A percentile compares a stretch with the other conserved stretches of the same genome.
Conservation (phyloP, 805 yeast species). For the Monosporozyma aerobia region DNA sequence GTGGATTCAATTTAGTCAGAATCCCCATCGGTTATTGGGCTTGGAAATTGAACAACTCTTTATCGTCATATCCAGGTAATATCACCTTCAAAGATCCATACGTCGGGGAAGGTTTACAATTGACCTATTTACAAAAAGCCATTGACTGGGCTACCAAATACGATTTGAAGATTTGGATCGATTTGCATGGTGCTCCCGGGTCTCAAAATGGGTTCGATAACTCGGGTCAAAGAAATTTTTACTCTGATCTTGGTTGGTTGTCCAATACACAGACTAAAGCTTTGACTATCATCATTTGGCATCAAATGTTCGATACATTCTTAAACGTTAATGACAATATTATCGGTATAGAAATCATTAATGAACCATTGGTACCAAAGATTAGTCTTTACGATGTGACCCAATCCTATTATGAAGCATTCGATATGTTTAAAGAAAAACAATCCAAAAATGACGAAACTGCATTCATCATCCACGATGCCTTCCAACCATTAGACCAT, state of each 20-base stretch:
- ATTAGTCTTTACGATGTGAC: constrained; percentile 34
- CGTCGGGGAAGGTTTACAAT: constrained; percentile 48
- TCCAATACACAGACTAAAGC: constrained; percentile 33
- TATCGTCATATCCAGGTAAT: constrained; percentile 10
- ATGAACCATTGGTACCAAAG: constrained; percentile 58
- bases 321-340: constrained; percentile 27
- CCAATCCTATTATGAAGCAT: constrained; percentile 28
- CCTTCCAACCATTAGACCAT: constrained; percentile 45
- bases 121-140: constrained; percentile 52
- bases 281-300: constrained; percentile 42
- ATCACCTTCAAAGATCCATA: constrained; percentile 46
- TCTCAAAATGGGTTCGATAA: constrained; percentile 84
- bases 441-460: constrained; percentile 28
- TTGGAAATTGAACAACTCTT: constrained; percentile 33
- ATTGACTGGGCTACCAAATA: constrained; percentile 56
- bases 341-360: constrained; percentile 59
- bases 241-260: constrained; percentile 37
- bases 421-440: constrained; percentile 18
- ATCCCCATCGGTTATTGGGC: constrained; percentile 83
- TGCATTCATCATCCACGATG: constrained; percentile 53
- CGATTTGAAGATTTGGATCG: constrained; percentile 61
- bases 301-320: constrained; percentile 43
- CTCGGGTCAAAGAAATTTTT: constrained; percentile 51
- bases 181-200: constrained; percentile 76
- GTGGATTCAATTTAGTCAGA: constrained; percentile 62